phyloP scores from a whole-genome alignment of 2,329 filamentous ascomycete genomes.

The Dothiorella sarmentorum region DNA sequence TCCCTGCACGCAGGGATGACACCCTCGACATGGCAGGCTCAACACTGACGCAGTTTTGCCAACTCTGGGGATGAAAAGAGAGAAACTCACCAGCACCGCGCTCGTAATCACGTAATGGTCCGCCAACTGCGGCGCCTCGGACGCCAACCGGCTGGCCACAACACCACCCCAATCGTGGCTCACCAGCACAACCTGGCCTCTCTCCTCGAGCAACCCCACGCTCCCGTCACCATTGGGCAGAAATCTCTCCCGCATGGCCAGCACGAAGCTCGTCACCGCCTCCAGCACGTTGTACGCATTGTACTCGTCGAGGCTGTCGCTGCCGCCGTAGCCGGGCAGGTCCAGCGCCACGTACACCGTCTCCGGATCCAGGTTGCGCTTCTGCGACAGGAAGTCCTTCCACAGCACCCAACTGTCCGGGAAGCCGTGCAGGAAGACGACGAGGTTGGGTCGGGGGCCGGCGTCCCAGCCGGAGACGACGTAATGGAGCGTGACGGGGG shows the following conservation, averaged over 20 bases:
- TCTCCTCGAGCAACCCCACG: conserved; percentile 18
- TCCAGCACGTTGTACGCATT: conserved; percentile 52
- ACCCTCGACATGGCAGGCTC: neutral
- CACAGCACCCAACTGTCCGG: conserved; percentile 58
- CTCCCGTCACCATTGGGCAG: neutral
- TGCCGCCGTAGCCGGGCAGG: conserved; percentile 58
- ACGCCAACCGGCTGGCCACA: conserved; percentile 53
- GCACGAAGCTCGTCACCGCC: conserved; percentile 51
- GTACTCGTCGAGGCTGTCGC: conserved; percentile 50
- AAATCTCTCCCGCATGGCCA: conserved; percentile 45
- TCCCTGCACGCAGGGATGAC: conserved; percentile 1
- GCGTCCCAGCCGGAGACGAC: conserved; percentile 38
- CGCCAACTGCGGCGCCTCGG: conserved; percentile 55
- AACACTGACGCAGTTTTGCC: neutral
- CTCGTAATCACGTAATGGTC: conserved; percentile 56
- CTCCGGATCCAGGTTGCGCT: conserved; percentile 23
- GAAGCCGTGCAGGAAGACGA: conserved; percentile 58
- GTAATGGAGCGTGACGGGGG: conserved; percentile 52
- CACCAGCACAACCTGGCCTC: conserved; percentile 43
- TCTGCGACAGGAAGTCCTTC: conserved; percentile 43
- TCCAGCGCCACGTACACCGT: conserved; percentile 54
- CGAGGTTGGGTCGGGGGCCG: conserved; percentile 31
- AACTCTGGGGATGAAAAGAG: neutral
- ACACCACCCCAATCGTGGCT: conserved; percentile 56
- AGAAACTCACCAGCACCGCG: conserved; percentile 49